Conservation (phyloP, 202 grass and related monocot species). For the Carex arenaria region DNA sequence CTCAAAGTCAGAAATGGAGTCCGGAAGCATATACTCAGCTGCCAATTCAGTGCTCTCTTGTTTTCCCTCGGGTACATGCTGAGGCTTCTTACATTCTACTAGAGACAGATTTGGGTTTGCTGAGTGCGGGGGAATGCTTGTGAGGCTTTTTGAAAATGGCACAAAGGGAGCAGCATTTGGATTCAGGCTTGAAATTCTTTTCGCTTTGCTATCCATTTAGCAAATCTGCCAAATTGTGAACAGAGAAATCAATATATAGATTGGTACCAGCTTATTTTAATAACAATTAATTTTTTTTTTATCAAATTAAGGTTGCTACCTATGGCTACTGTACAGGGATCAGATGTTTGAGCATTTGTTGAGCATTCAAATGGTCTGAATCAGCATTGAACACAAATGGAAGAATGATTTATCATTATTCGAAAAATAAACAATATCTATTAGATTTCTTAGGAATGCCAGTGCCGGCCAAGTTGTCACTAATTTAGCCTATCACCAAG, state of each 20-base stretch:
- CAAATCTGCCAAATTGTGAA: conserved; percentile 10
- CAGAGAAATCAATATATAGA: background rate
- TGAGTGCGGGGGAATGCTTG: background rate
- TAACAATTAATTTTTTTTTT: background rate
- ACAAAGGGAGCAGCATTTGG: conserved; percentile 22
- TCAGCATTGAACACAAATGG: background rate
- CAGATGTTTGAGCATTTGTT: background rate
- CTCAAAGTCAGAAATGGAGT: conserved; percentile 16
- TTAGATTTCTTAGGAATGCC: background rate
- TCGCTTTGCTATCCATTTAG: conserved; percentile 13
- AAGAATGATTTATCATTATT: background rate
- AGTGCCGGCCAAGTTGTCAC: background rate
- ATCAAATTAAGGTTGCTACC: background rate
- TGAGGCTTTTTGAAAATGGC: background rate
- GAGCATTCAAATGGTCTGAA: background rate
- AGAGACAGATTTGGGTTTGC: background rate
- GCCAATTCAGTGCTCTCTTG: background rate
- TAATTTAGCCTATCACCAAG: background rate
- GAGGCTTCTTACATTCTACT: background rate
- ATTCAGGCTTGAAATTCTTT: conserved; percentile 12
- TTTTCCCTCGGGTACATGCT: background rate
- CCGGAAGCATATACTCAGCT: background rate
- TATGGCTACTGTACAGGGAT: background rate
- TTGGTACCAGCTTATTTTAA: background rate
- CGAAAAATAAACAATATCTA: background rate